These are phyloP conservation scores for Mucuna pruriens DNA, from an alignment of 306 rosid species.

Conservation along the genomic window DNA sequence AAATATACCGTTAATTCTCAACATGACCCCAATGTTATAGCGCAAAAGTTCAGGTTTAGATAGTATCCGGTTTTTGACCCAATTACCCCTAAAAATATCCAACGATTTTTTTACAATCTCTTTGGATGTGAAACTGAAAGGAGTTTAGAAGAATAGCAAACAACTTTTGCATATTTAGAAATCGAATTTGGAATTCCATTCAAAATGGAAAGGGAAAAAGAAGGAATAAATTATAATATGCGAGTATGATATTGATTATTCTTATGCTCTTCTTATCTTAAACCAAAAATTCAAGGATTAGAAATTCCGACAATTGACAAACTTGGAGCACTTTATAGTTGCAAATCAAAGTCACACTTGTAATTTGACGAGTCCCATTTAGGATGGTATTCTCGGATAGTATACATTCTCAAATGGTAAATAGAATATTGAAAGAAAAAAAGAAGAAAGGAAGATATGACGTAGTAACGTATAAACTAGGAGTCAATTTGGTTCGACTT, in stretches of 20 bases:
- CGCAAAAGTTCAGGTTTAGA: neutral
- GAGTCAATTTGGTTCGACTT: too few species aligned
- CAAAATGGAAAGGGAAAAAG: neutral
- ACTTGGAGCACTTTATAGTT: neutral
- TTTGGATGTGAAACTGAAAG: neutral
- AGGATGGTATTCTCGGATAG: too few species aligned
- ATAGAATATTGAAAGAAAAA: too few species aligned
- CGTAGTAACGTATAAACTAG: too few species aligned
- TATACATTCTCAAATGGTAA: too few species aligned
- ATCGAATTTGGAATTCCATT: neutral
- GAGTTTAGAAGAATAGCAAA: neutral
- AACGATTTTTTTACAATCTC: neutral
- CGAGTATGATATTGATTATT: conserved; percentile 5
- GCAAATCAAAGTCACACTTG: neutral
- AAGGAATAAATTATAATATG: neutral
- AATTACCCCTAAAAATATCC: neutral
- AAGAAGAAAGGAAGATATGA: too few species aligned
- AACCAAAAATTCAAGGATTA: neutral
- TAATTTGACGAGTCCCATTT: too few species aligned
- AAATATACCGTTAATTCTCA: neutral
- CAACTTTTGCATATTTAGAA: neutral
- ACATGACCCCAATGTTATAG: neutral
- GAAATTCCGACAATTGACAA: neutral
- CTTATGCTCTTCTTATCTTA: conserved; percentile 6
- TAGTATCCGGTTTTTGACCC: neutral